Evolutionary conservation across 371 early-diverging fungal species (phyloP).

Genomic region (Mucor mucedo): DNA sequence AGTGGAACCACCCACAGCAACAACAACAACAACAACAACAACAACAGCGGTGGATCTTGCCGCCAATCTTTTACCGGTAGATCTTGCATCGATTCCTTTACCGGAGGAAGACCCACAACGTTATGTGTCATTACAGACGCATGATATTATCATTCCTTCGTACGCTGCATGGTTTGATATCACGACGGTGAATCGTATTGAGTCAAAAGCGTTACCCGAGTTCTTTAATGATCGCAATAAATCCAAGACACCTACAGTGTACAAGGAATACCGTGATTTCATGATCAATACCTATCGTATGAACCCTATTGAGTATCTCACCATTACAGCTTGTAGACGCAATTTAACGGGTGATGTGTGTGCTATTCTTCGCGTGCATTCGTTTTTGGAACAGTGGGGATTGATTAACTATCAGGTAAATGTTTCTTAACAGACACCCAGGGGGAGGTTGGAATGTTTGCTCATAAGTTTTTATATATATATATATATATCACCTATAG

Average conservation of each 20-base stretch:
- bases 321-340: constrained; percentile 92
- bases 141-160: constrained; percentile 81
- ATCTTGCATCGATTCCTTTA: constrained; percentile 27
- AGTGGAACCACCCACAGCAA: constrained; percentile 24
- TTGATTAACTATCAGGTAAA: constrained; percentile 95
- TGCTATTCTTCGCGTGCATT: constrained; percentile 93
- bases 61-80: constrained; percentile 15
- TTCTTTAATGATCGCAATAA: constrained; percentile 90
- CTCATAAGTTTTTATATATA: no score
- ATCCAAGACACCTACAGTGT: constrained; percentile 87
- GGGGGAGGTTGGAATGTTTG: no score
- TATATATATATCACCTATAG: no score
- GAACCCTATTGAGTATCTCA: constrained; percentile 90
- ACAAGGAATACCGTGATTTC: constrained; percentile 93
- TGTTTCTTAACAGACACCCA: neutral
- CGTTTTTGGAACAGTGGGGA: constrained; percentile 98
- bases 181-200: constrained; percentile 78
- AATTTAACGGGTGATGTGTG: constrained; percentile 95
- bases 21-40: neutral
- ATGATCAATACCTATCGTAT: constrained; percentile 96
- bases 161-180: constrained; percentile 94
- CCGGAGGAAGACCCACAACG: constrained; percentile 66
- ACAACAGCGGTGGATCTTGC: neutral
- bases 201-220: constrained; percentile 86
- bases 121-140: constrained; percentile 70